phyloP scores from a whole-genome alignment of 2,329 filamentous ascomycete genomes.

The Talaromyces sp. region DNA sequence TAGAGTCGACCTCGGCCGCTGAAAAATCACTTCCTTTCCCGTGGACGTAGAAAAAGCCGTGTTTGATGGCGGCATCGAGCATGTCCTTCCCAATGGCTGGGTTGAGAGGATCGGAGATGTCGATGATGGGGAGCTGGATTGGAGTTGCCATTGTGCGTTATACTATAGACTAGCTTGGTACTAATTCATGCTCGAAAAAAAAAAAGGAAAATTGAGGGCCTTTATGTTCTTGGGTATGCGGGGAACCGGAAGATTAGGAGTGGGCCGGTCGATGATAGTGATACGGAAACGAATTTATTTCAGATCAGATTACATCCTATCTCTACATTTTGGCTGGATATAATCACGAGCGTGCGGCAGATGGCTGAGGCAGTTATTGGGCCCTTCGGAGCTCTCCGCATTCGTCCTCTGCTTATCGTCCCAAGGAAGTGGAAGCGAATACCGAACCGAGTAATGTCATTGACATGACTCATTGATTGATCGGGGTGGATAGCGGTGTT shows the following conservation, averaged over 20 bases:
- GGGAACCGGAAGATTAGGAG: slow-evolving; percentile 7
- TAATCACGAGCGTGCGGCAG: neutral
- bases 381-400: slow-evolving; percentile 12
- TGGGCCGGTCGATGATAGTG: neutral
- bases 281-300: neutral
- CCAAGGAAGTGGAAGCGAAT: neutral
- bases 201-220: neutral
- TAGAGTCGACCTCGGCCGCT: slow-evolving; percentile 60
- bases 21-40: slow-evolving; percentile 69
- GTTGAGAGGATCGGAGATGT: slow-evolving; percentile 64
- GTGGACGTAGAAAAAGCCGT: slow-evolving; percentile 87
- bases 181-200: neutral
- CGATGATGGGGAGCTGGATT: slow-evolving; percentile 71
- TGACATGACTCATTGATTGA: slow-evolving; percentile 2
- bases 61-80: slow-evolving; percentile 73
- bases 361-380: neutral
- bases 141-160: slow-evolving; percentile 18
- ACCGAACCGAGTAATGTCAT: neutral
- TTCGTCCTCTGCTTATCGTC: slow-evolving; percentile 6
- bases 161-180: too few species aligned
- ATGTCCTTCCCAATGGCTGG: slow-evolving; percentile 63
- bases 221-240: neutral
- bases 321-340: neutral
- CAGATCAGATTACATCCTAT: neutral
- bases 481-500: neutral